A percentile compares a stretch with the other conserved stretches of the same genome.
Conservation (phyloP, 2,329 filamentous ascomycete genomes). For the Apiospora aurea region DNA sequence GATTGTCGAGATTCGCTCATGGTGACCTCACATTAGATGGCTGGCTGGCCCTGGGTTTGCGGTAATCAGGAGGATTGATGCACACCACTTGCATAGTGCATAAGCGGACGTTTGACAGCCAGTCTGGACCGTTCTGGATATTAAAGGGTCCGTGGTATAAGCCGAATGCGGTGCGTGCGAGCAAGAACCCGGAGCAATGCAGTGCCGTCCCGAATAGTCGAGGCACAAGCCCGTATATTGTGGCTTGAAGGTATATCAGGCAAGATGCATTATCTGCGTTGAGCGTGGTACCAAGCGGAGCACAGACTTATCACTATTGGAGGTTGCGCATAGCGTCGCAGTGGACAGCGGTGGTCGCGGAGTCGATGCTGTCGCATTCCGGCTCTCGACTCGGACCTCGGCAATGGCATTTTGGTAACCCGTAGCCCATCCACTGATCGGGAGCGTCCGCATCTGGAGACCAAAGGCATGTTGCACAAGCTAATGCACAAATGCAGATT, state of each 20-base stretch:
- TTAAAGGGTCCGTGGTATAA: background rate
- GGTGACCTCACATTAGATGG: background rate
- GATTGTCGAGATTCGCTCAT: background rate
- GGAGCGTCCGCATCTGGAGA: background rate
- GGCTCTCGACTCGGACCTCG: constrained; percentile 12
- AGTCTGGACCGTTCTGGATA: background rate
- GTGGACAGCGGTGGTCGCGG: background rate
- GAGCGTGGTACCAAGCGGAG: background rate
- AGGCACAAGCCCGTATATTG: background rate
- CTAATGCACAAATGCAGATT: background rate
- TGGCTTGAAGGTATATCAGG: background rate
- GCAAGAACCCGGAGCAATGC: background rate
- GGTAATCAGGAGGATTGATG: background rate
- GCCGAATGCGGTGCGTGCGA: background rate
- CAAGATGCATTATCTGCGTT: background rate
- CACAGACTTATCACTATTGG: background rate
- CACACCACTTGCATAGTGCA: background rate
- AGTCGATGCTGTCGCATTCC: background rate
- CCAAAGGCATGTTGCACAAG: background rate
- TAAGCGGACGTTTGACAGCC: background rate
- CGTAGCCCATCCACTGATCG: background rate
- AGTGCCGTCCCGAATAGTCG: background rate
- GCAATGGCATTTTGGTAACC: background rate
- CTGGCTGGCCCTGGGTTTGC: background rate
- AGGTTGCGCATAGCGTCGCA: background rate